Evolutionary conservation across 2,329 filamentous ascomycete genomes (phyloP).

Genomic region (Penicillium crustosum): DNA sequence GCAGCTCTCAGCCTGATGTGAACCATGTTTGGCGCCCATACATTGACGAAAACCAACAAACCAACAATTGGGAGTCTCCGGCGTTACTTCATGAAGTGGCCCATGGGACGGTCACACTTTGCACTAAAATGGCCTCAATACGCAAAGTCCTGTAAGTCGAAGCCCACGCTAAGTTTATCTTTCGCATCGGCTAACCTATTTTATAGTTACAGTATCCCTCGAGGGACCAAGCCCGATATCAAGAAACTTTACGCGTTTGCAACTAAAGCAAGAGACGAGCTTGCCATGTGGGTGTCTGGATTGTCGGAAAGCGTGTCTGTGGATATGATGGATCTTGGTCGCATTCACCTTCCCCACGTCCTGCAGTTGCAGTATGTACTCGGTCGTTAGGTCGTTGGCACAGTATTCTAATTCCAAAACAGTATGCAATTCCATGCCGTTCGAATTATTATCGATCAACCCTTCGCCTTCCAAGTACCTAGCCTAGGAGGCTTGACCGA

Average conservation of each 20-base stretch:
- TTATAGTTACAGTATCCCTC: background rate
- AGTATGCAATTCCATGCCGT: background rate
- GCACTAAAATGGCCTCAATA: background rate
- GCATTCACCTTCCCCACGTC: background rate
- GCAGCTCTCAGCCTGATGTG: background rate
- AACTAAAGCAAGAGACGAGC: background rate
- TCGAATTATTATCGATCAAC: background rate
- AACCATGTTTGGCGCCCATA: background rate
- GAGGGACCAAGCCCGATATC: background rate
- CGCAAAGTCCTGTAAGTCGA: background rate
- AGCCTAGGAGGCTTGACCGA: background rate
- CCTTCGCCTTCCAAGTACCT: background rate
- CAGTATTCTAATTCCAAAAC: background rate
- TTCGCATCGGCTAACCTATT: background rate
- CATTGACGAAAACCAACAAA: background rate
- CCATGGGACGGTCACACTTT: background rate
- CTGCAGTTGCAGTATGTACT: background rate
- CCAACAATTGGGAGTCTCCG: background rate
- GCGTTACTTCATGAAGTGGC: background rate
- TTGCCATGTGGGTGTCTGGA: background rate
- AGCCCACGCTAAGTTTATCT: background rate
- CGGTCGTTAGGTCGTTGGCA: background rate
- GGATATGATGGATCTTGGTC: background rate
- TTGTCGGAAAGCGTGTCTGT: background rate
- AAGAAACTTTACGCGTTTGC: background rate